These are phyloP conservation scores for Macrolepiota fuliginosa DNA, from an alignment of 768 basidiomycete species.

Conservation along the genomic window DNA sequence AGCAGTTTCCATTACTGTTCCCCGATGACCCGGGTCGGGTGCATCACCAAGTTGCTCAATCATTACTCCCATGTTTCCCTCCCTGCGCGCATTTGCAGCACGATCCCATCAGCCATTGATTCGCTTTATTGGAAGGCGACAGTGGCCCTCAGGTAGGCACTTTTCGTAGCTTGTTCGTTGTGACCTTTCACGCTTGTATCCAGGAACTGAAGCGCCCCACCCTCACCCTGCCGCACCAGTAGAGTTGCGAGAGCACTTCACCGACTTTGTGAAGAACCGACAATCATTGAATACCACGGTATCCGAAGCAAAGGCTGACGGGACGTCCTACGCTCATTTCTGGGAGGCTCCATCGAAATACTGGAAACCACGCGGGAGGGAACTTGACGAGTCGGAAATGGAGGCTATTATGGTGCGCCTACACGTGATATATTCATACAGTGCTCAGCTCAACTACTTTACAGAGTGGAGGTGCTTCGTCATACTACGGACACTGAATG, in stretches of 20 bases:
- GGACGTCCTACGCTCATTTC: constrained; percentile 37
- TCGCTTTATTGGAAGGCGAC: constrained; percentile 58
- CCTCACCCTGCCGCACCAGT: constrained; percentile 69
- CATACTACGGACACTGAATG: constrained; percentile 43
- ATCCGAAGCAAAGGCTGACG: constrained; percentile 8
- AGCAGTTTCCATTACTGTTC: not conserved
- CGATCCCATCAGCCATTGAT: constrained; percentile 59
- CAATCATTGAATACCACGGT: constrained; percentile 24
- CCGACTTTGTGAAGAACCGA: constrained; percentile 38
- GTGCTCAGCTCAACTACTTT: constrained; percentile 8
- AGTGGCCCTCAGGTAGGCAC: constrained; percentile 43
- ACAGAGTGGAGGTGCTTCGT: constrained; percentile 70
- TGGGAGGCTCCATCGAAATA: constrained; percentile 68
- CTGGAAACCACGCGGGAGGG: constrained; percentile 49
- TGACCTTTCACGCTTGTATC: constrained; percentile 4
- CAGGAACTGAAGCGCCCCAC: constrained; percentile 39
- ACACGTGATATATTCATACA: not conserved
- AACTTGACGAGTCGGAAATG: constrained; percentile 58
- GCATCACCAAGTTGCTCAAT: not conserved
- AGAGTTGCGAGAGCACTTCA: constrained; percentile 51
- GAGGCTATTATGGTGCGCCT: constrained; percentile 60
- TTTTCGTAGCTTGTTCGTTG: not conserved
- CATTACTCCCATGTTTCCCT: not conserved
- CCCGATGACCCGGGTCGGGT: too few species aligned
- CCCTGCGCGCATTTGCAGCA: constrained; percentile 20